phyloP scores from a whole-genome alignment of 345 rosid genomes.

The Sapria himalayana region DNA sequence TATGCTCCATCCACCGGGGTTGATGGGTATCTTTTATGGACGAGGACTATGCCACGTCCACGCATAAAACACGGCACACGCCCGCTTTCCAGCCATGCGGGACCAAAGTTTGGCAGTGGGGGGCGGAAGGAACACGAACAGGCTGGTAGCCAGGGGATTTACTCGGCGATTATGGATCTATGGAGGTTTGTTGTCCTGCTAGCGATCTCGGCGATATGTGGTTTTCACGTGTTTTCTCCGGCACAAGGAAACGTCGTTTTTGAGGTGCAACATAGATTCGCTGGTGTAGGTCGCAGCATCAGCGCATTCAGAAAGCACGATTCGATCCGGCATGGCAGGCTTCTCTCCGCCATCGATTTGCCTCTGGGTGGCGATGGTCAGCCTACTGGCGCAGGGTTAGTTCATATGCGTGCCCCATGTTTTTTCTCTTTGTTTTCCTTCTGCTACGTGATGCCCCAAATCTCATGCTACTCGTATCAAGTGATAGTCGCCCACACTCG shows the following conservation, averaged over 20 bases:
- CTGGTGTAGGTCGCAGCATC: constrained; percentile 22
- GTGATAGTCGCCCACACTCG: not conserved
- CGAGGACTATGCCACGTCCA: no score
- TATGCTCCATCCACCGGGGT: no score
- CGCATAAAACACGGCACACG: no score
- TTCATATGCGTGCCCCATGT: not conserved
- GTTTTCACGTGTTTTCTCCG: no score
- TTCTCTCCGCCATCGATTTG: constrained; percentile 39
- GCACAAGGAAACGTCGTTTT: constrained; percentile 36
- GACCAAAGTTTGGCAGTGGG: no score
- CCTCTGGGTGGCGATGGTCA: constrained; percentile 62
- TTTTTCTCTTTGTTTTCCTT: not conserved
- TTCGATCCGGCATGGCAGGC: constrained; percentile 40
- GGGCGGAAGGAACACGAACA: no score
- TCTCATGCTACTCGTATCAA: not conserved
- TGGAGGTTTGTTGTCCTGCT: constrained; percentile 11
- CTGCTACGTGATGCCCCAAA: not conserved
- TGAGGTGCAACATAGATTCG: constrained; percentile 42
- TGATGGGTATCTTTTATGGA: no score
- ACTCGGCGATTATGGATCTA: constrained; percentile 17
- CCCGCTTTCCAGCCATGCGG: no score
- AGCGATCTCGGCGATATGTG: constrained; percentile 13
- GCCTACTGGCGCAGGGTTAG: constrained; percentile 55
- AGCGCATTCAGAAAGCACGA: constrained; percentile 45
- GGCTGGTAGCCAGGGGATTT: no score